A percentile compares a stretch with the other conserved stretches of the same genome.
These are phyloP conservation scores for Pythium aquatile DNA, from an alignment of 352 stramenopile species.

Conservation along the genomic window DNA sequence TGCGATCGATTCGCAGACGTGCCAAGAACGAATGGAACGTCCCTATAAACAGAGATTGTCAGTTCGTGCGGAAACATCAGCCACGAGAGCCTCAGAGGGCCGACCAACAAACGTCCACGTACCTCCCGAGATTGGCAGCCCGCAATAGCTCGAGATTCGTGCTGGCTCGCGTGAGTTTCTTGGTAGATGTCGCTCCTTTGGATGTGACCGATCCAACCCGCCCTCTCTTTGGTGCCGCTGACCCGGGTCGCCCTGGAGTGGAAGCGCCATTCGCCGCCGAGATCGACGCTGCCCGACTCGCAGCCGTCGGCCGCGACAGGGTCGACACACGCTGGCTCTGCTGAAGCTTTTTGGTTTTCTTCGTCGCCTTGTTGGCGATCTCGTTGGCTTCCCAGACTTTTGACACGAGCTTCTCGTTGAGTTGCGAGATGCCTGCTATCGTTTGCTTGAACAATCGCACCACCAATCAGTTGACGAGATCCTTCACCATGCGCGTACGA, in stretches of 20 bases:
- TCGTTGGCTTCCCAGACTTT: constrained; percentile 67
- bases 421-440: constrained; percentile 54
- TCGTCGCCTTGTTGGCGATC: constrained; percentile 46
- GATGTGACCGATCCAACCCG: constrained; percentile 10
- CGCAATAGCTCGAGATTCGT: constrained; percentile 66
- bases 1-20: constrained; percentile 59
- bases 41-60: constrained; percentile 22
- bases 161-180: constrained; percentile 27
- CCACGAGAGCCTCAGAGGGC: too few species aligned
- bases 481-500: not conserved
- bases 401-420: constrained; percentile 69
- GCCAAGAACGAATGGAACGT: constrained; percentile 68
- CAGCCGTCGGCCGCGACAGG: constrained; percentile 49
- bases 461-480: not conserved
- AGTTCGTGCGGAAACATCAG: too few species aligned
- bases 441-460: constrained; percentile 43
- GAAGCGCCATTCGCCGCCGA: constrained; percentile 3
- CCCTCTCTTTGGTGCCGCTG: constrained; percentile 15
- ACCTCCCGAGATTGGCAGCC: constrained; percentile 70
- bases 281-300: constrained; percentile 40
- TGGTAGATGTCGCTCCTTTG: constrained; percentile 22
- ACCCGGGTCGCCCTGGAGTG: constrained; percentile 4
- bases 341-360: constrained; percentile 57
- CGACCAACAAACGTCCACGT: constrained; percentile 18
- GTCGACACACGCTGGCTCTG: constrained; percentile 49